phyloP scores from a whole-genome alignment of 78 protist species.

The Guillardia theta region DNA sequence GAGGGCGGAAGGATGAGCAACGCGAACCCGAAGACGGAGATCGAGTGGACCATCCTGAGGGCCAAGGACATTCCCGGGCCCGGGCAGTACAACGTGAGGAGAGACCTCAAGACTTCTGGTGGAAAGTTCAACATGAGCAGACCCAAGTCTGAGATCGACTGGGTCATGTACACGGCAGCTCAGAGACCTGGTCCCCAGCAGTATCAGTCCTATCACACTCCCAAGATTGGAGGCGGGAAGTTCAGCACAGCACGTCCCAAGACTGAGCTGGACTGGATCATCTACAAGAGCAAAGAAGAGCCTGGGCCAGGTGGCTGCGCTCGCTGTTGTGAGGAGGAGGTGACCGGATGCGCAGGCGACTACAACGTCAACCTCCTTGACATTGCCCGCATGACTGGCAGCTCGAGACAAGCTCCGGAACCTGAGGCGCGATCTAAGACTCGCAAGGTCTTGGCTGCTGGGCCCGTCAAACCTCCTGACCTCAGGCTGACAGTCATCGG shows the following conservation, averaged over 20 bases:
- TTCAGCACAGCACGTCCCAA: neutral
- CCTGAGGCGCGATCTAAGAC: no score
- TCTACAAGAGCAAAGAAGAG: neutral
- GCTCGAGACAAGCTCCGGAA: no score
- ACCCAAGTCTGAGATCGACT: slow-evolving; percentile 22
- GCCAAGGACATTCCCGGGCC: neutral
- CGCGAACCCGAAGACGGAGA: neutral
- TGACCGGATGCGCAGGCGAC: no score
- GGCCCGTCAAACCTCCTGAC: no score
- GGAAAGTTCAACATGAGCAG: neutral
- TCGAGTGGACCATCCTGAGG: neutral
- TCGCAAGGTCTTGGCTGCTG: no score
- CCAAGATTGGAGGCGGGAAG: neutral
- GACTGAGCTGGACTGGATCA: neutral
- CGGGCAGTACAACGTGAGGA: neutral
- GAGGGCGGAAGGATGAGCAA: neutral
- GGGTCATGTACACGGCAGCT: neutral
- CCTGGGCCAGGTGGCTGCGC: slow-evolving; percentile 39
- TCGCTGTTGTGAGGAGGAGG: no score
- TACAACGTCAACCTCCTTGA: no score
- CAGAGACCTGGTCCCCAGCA: neutral
- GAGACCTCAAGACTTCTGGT: neutral
- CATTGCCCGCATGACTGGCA: no score
- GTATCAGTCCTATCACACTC: neutral
- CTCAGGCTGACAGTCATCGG: no score